Evolutionary conservation across 495 filamentous ascomycete genomes (phyloP), one percentile per base, ranked within the genome.

Genomic region (Neurospora sp.): DNA sequence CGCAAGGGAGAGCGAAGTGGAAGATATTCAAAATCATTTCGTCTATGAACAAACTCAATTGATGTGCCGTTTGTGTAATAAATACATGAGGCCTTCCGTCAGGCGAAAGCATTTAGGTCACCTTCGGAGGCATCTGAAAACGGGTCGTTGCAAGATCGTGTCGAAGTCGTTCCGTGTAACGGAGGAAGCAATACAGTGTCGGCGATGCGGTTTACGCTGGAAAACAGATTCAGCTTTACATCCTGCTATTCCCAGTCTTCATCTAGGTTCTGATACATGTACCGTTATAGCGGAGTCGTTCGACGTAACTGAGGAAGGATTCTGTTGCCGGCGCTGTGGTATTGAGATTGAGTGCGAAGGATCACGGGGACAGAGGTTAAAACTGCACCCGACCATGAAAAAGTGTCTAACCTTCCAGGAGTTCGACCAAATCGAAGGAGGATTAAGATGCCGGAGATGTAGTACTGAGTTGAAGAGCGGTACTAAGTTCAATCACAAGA

Each of bases 211-310:
- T 59, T 11, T 1, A 3, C 48, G 23, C 23, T 59, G 5, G 9
- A 6, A 16, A 46, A n/a, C 6, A 48, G 9, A 11, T 35, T 35
- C 31, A 35, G 2, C 4, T 0, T 35, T 35, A 35, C 5, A 0
- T 35, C 0, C 35, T 35, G 4, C 4, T 23, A 8, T 5, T 23
- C 8, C 9, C n/a, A 5, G 2, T 4, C 0, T 0, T 2, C 48
- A 59, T 59, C 2, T 2, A 23, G 48, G 5, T 14, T 59, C 48
- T 1, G 20, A 31, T 0, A 7, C 6, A 16, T 59, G 48, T 59
- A 23, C 2, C 48, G 0, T 8, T 31, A 1, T 59, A 59, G 23
- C 48, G 48, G 23, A 16, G 20, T 27, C 20, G 48, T 59, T 59
- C 48, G 48, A 59, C 11, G 11, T 16, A 2, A 31, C 23, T 8